phyloP scores from a whole-genome alignment of 495 filamentous ascomycete species.

The Penicillium desertorum region DNA sequence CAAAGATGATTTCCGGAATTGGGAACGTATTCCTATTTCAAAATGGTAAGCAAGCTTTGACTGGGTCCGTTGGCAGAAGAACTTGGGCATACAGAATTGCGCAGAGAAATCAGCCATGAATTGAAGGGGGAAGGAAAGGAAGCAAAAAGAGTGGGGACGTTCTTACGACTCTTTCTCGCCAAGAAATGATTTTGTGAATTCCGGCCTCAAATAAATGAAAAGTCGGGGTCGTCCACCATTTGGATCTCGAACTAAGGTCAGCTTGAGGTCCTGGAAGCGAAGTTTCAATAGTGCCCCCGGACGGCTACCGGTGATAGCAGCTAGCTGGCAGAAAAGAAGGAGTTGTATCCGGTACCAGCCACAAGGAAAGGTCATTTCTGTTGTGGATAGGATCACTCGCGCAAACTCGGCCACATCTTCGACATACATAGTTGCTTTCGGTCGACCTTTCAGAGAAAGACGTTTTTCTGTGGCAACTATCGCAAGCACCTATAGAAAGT shows the following conservation, averaged over 20 bases:
- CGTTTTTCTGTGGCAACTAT: conserved; percentile 28
- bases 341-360: conserved; percentile 36
- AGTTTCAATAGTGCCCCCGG: conserved; percentile 36
- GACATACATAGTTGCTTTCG: conserved; percentile 35
- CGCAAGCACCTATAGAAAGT: conserved; percentile 24
- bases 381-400: conserved; percentile 31
- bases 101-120: too few species aligned
- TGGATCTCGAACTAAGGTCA: conserved; percentile 38
- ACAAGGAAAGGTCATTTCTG: conserved; percentile 34
- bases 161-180: conserved; percentile 34
- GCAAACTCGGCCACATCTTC: conserved; percentile 39
- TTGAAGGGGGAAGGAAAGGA: neutral
- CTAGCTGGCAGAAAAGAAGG: conserved; percentile 6
- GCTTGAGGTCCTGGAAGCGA: conserved; percentile 23
- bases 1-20: conserved; percentile 35
- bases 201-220: conserved; percentile 33
- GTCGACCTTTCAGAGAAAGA: conserved; percentile 19
- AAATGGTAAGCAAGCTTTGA: conserved; percentile 7
- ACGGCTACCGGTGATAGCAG: conserved; percentile 34
- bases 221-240: conserved; percentile 27
- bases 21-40: conserved; percentile 31
- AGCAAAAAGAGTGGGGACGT: conserved; percentile 6
- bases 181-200: conserved; percentile 39
- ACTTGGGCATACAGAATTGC: too few species aligned
- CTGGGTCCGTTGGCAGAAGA: too few species aligned